Base-by-base conservation (phyloP, 441 rosid genomes). In the Adansonia madagascariensis region DNA sequence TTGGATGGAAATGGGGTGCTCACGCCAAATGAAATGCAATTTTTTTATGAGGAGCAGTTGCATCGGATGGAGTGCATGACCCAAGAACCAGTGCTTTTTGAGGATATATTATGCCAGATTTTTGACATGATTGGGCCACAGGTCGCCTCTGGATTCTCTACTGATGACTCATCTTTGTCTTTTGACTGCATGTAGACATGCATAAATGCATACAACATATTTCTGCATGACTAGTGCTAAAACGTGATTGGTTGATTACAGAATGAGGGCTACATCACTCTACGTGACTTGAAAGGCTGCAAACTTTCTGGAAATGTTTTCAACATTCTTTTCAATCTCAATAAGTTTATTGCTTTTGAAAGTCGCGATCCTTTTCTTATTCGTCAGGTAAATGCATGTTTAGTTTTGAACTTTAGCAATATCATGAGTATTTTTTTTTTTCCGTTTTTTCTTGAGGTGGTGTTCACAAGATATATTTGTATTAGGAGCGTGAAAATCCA, bases 21-120 rank as follows among this genome's bases (percentile, higher is more conserved):
- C 77, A 88, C 90, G 43, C 87, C 86, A 27, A 90, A 87, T 76
- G 95, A 89, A 76, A 77, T 91, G 90, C 90, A 86, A 71, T 91
- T 83, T 73, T 91, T 91, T 79, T 91, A 86, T 7, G 93, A 91
- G 82, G 93, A 89, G 84, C 95, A 91, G 80, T 82, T 91, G 77
- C 93, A 89, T 80, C 86, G 93, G 43, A 89, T 91, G 95, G 93
- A 88, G 71, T 89, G 95, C 84, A 85, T 91, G 83, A 83, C 90
- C 56, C 87, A 91, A 77, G 91, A 89, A 68, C 85, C 89, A 56
- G 92, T 89, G 67, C 81, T 85, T 7, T 89, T 91, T 78, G 91
- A 87, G 81, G 90, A 88, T 77, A 87, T 91, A 27, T 74, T 91
- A 9, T 89, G 91, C 75, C 93, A 89, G 81, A 88, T 91, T 76